Base-by-base conservation (phyloP, 2,329 filamentous ascomycete species). In the Blastomyces silverae region DNA sequence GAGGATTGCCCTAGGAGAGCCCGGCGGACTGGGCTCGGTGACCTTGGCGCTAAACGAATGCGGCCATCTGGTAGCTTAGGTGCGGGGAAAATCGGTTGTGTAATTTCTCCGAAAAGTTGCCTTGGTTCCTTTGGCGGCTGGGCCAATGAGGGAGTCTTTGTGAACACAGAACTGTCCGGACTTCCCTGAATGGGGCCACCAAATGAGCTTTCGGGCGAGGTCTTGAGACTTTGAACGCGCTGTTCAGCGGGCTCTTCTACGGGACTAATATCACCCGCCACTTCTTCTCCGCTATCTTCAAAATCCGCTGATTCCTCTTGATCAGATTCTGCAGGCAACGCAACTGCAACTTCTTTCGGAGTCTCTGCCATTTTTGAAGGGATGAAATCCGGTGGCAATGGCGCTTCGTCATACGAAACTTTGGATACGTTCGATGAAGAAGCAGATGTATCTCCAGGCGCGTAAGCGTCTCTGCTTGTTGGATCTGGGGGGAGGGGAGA, bases 371-470 rank as follows among this genome's bases (percentile, higher is more conserved):
- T 64, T 63, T 75, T 73, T n/a, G 68, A 62, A 2, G 65, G 60
- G 28, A 69, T 63, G 22, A 72, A 72, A 58, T 75, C 73, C 17
- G 74, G 72, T 42, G 71, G 72, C 52, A 73, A 64, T 62, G 77
- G 76, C 5, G 74, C 75, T 60, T 79, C 78, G 11, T 80, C 78
- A 55, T 71, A 65, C 6, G 78, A 78, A 52, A 69, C 73, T 62
- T 76, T 77, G 5, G 78, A 79, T 5, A 76, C 74, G 63, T 76
- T 75, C 3, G 78, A 79, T 4, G 79, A 79, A 10, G 79, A 81
- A 10, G 75, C 78, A 3, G 80, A 80, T n/a, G 79, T 81, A 65
- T 82, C 80, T 5, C 79, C 80, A 34, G 79, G 75, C 10, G 76
- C 76, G 69, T 81, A 82, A 15, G 69, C 74, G 48, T 73, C 74